phyloP scores from a whole-genome alignment of 495 filamentous ascomycete species.

The Penicillium robsamsonii region DNA sequence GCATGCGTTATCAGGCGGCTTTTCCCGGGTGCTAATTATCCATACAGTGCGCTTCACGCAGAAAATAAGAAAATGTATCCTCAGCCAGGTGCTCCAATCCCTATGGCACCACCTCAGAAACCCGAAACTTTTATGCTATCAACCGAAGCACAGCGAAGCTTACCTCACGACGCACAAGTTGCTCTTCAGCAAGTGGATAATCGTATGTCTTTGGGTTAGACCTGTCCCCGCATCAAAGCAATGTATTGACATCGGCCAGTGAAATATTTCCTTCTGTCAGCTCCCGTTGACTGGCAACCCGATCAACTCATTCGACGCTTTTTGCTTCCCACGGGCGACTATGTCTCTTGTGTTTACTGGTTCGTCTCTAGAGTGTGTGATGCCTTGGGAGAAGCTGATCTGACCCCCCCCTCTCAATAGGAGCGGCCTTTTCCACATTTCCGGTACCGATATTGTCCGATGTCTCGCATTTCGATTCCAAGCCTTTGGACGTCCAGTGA shows the following conservation, averaged over 20 bases:
- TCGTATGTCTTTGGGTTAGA: constrained; percentile 58
- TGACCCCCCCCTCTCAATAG: constrained; percentile 35
- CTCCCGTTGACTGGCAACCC: constrained; percentile 94
- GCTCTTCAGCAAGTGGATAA: constrained; percentile 98
- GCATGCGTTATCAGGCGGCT: constrained; percentile 18
- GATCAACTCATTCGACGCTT: constrained; percentile 97
- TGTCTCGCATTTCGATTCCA: constrained; percentile 98
- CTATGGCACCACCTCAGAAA: constrained; percentile 75
- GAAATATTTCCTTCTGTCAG: constrained; percentile 99
- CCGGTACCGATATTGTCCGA: constrained; percentile 96
- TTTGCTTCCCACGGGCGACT: constrained; percentile 93
- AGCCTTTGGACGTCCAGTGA: constrained; percentile 95
- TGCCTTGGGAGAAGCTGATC: neutral
- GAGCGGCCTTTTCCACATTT: constrained; percentile 99
- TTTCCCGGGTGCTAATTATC: constrained; percentile 21
- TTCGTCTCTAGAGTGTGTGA: constrained; percentile 40
- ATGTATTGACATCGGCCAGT: constrained; percentile 53
- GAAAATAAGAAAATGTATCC: constrained; percentile 45
- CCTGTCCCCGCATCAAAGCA: neutral
- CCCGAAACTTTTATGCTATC: constrained; percentile 99
- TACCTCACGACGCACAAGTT: constrained; percentile 95
- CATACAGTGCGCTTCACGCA: constrained; percentile 8
- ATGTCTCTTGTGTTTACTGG: constrained; percentile 97
- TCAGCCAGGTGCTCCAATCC: constrained; percentile 52
- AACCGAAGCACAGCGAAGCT: constrained; percentile 89